phyloP scores from a whole-genome alignment of 2,329 filamentous ascomycete species.

The Aspergillus neoniger region DNA sequence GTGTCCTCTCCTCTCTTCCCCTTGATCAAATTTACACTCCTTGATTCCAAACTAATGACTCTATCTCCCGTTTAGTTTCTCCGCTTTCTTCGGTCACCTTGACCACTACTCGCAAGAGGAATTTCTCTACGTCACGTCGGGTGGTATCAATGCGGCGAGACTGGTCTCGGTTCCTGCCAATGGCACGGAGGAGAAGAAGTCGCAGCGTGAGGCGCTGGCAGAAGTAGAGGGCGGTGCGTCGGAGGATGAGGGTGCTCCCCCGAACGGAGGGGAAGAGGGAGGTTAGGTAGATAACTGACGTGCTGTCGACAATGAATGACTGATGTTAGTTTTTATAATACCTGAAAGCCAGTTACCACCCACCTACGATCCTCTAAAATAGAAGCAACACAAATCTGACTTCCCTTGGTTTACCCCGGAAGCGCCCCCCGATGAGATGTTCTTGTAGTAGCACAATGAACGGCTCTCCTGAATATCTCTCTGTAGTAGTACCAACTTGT shows the following conservation, averaged over 20 bases:
- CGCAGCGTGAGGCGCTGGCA: slow-evolving; percentile 34
- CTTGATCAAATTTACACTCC: neutral
- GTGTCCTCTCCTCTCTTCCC: slow-evolving; percentile 40
- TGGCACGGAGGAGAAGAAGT: slow-evolving; percentile 21
- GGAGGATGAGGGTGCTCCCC: slow-evolving; percentile 29
- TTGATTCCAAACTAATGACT: too few species aligned
- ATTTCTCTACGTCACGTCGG: slow-evolving; percentile 74
- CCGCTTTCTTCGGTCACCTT: slow-evolving; percentile 76
- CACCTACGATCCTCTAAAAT: too few species aligned
- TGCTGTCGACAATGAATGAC: neutral
- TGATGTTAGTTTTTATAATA: too few species aligned
- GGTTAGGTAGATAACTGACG: neutral
- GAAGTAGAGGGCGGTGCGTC: slow-evolving; percentile 34
- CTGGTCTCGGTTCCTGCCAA: slow-evolving; percentile 19
- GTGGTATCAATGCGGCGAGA: slow-evolving; percentile 64
- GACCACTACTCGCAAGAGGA: slow-evolving; percentile 71
- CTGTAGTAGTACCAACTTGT: too few species aligned
- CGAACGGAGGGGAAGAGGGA: neutral
- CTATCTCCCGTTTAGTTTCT: too few species aligned
- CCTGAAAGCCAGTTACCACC: too few species aligned
- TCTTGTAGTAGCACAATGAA: too few species aligned
- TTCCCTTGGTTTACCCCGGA: too few species aligned
- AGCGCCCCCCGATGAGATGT: too few species aligned
- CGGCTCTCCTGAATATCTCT: too few species aligned
- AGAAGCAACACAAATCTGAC: too few species aligned